A percentile compares a stretch with the other conserved stretches of the same genome.
phyloP scores from a whole-genome alignment of 1,139 yeast species.

The Magnusiomyces fungicola region DNA sequence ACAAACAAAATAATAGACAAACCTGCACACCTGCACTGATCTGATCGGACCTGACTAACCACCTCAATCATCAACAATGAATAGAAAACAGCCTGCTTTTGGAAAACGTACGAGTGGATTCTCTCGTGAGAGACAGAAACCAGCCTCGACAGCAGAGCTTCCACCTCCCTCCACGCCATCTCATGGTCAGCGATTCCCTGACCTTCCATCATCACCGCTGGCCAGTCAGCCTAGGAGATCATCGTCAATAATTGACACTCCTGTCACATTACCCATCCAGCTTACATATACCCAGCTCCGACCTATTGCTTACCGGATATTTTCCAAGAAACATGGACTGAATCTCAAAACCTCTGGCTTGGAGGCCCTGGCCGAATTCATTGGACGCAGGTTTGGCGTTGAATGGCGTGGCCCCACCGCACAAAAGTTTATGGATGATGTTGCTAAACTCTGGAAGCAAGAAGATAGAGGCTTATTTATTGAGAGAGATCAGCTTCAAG shows the following conservation, averaged over 20 bases:
- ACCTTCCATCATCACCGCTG: neutral
- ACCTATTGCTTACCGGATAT: constrained; percentile 82
- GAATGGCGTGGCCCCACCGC: constrained; percentile 77
- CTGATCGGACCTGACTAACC: no score
- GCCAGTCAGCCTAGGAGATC: neutral
- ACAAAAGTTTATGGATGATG: constrained; percentile 63
- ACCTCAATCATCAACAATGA: neutral
- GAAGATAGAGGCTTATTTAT: constrained; percentile 83
- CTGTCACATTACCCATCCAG: constrained; percentile 51
- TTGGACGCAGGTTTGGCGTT: constrained; percentile 71
- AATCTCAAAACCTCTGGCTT: constrained; percentile 85
- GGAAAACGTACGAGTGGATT: neutral
- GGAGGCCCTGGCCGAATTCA: constrained; percentile 56
- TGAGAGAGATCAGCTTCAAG: constrained; percentile 62
- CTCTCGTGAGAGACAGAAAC: neutral
- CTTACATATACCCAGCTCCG: constrained; percentile 76
- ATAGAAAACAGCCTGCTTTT: neutral
- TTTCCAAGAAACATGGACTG: constrained; percentile 88
- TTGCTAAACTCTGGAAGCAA: constrained; percentile 78
- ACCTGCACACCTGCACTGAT: no score
- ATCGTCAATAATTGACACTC: neutral
- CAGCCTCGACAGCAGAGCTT: neutral
- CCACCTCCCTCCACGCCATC: neutral
- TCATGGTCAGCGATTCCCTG: neutral
- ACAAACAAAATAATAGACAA: no score